Conservation (phyloP, 2,329 filamentous ascomycete species). For the Xylaria hypoxylon region DNA sequence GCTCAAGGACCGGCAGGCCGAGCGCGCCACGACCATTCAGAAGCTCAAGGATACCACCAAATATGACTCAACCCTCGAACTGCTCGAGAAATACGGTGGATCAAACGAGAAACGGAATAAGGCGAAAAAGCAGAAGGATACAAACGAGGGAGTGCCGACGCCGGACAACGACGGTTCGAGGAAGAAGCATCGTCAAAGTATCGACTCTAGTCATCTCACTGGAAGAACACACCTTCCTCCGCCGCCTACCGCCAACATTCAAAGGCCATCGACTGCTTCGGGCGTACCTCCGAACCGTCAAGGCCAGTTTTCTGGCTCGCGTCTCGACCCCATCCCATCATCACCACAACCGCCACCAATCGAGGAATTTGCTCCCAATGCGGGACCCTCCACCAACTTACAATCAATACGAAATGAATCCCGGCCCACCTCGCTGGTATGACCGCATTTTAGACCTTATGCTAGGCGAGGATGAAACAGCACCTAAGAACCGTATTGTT, state of each 20-base stretch:
- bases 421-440: slow-evolving; percentile 78
- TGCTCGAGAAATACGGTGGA: slow-evolving; percentile 94
- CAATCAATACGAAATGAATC: slow-evolving; percentile 52
- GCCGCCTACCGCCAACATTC: slow-evolving; percentile 74
- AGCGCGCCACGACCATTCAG: slow-evolving; percentile 88
- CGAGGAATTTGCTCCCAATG: slow-evolving; percentile 48
- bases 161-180: slow-evolving; percentile 43
- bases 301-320: slow-evolving; percentile 33
- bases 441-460: slow-evolving; percentile 92
- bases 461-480: slow-evolving; percentile 93
- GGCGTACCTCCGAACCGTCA: slow-evolving; percentile 48
- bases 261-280: slow-evolving; percentile 53
- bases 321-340: slow-evolving; percentile 42
- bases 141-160: slow-evolving; percentile 38
- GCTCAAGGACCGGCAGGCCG: slow-evolving; percentile 79
- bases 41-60: slow-evolving; percentile 95
- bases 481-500: slow-evolving; percentile 88
- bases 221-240: slow-evolving; percentile 64
- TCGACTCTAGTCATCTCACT: slow-evolving; percentile 42
- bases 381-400: slow-evolving; percentile 44
- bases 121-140: slow-evolving; percentile 46
- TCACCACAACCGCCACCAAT: slow-evolving; percentile 44
- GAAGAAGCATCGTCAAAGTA: slow-evolving; percentile 49
- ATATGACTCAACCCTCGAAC: slow-evolving; percentile 92
- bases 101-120: slow-evolving; percentile 62